Conservation (phyloP, 1,284 basidiomycete species). For the Agroathelia rolfsii region DNA sequence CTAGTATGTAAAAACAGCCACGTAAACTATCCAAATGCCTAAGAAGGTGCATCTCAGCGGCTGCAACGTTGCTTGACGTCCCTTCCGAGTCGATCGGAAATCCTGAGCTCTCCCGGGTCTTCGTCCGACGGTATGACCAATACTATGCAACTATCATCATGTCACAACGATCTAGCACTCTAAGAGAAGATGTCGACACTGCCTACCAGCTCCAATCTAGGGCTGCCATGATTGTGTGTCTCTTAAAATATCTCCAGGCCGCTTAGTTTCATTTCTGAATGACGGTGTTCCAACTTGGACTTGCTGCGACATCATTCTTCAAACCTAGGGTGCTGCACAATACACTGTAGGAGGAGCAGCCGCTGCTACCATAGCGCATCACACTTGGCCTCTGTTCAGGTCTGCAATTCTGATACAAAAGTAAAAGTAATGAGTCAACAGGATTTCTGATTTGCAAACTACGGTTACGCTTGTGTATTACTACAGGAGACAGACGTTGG, state of each 20-base stretch:
- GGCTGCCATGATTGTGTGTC: conserved; percentile 38
- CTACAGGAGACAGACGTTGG: conserved; percentile 64
- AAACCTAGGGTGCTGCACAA: conserved; percentile 53
- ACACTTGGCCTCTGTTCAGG: conserved; percentile 72
- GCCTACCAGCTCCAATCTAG: conserved; percentile 45
- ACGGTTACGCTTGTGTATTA: conserved; percentile 1
- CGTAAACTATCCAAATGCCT: neutral
- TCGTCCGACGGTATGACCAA: too few relatives aligned
- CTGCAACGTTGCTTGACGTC: neutral
- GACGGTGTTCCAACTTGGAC: too few relatives aligned
- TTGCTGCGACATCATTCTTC: too few relatives aligned
- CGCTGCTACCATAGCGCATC: conserved; percentile 57
- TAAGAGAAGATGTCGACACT: conserved; percentile 40
- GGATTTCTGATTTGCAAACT: conserved; percentile 1
- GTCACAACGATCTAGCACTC: conserved; percentile 9
- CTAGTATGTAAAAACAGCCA: too few relatives aligned
- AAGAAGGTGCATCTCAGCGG: neutral
- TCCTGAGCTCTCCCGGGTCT: neutral
- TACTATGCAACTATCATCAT: neutral
- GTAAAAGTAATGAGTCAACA: neutral
- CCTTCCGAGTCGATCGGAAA: neutral
- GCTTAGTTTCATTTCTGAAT: neutral
- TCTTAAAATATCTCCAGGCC: conserved; percentile 11
- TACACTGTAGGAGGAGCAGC: conserved; percentile 49
- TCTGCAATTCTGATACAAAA: conserved; percentile 20